Evolutionary conservation across 192 early-diverging fungal genomes (phyloP).

Genomic region (Phlyctochytrium arcticum): DNA sequence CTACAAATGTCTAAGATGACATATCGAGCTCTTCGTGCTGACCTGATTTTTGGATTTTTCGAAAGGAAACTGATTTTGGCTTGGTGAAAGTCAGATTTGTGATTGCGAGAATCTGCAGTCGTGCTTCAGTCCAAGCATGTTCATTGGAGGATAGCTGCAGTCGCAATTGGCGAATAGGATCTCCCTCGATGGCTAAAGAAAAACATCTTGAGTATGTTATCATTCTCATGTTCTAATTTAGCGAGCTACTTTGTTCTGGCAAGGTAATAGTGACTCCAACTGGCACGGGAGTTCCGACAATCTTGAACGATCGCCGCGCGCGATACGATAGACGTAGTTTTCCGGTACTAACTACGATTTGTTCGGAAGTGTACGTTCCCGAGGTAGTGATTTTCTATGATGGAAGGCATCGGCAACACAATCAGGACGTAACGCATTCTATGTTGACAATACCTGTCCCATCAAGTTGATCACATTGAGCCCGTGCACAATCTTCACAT

Average conservation of each 20-base stretch:
- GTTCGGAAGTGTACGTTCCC: constrained; percentile 59
- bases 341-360: constrained; percentile 49
- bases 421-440: background rate
- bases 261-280: constrained; percentile 9
- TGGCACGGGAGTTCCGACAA: constrained; percentile 23
- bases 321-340: constrained; percentile 38
- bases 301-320: constrained; percentile 33
- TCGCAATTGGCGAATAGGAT: background rate
- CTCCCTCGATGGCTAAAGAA: background rate
- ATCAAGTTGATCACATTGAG: background rate
- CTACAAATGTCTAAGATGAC: constrained; percentile 12
- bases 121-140: background rate
- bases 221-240: constrained; percentile 10
- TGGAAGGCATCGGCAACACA: background rate
- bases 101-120: background rate
- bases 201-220: constrained; percentile 12
- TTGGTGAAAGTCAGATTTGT: background rate
- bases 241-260: constrained; percentile 22
- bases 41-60: constrained; percentile 16
- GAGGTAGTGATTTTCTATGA: constrained; percentile 37
- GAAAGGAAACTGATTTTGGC: constrained; percentile 5
- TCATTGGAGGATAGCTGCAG: constrained; percentile 3
- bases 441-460: background rate
- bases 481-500: constrained; percentile 7
- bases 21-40: background rate